Base-by-base conservation (phyloP, 2,329 filamentous ascomycete species). In the Exophiala bonariae region DNA sequence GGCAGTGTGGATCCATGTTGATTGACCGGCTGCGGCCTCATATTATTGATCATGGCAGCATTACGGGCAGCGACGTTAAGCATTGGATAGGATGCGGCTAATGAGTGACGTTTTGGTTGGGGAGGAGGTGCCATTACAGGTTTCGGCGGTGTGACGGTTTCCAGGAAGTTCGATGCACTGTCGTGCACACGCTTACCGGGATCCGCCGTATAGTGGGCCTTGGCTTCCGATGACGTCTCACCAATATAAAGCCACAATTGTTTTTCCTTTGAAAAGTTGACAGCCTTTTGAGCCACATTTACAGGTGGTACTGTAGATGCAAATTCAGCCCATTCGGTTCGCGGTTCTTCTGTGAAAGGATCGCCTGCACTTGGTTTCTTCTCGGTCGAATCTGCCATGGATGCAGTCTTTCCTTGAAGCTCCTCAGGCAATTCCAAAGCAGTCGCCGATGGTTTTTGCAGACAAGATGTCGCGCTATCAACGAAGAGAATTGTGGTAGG, bases 201-300 rank as follows among this genome's bases (percentile, higher is more conserved):
- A 68, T 95, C 83, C 60, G 93, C 87, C 3, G 91, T 95, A 69
- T 93, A 99, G 65, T 95, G 89, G 19, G 90, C 85, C 66, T 85
- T 90, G 44, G 89, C 87, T 62, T 97, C 92, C 5, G 92, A 96
- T 17, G 92, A 97, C 16, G 79, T 81, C 64, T 82, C 82, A 23
- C 89, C 89, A 50, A 99, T 77, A 65, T 96, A 97, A 70, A 89
- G 81, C 89, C 91, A 97, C 14, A 96, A 67, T 63, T 88, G 85
- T 52, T 92, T 80, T 13, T 83, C 76, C 63, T 86, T 87, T 51
- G 69, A 69, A 7, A 96, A 67, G 61, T 95, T 82, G 48, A 95
- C 73, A 67, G 84, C 87, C 62, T 76, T 77, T 65, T 87, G 82
- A 44, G 72, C 74, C 53, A 74, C 74, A 59, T 85, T 86, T 52